These are phyloP conservation scores for Podaxis rugospora DNA, from an alignment of 768 basidiomycete species.

Conservation along the genomic window DNA sequence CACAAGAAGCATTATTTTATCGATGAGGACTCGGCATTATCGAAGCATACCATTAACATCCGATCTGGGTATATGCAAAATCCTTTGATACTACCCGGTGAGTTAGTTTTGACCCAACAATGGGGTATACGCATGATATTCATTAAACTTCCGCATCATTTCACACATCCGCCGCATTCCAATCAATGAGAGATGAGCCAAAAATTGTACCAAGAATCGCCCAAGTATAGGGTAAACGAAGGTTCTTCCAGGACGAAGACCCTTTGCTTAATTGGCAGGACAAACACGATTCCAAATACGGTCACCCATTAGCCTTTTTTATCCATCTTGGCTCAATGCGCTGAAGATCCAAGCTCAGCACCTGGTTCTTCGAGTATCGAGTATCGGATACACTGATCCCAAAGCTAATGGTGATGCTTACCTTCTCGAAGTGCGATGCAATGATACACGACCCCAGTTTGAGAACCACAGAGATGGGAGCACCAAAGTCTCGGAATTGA, in stretches of 20 bases:
- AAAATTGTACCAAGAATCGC: neutral
- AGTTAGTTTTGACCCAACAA: neutral
- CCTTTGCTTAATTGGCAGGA: constrained; percentile 2
- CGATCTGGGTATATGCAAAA: neutral
- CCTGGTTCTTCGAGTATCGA: neutral
- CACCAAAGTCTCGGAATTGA: constrained; percentile 7
- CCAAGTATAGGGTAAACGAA: neutral
- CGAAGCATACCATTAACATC: neutral
- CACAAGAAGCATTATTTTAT: neutral
- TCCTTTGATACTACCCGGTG: neutral
- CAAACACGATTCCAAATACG: constrained; percentile 6
- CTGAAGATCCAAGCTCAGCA: neutral
- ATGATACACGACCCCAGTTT: neutral
- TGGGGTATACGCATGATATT: neutral
- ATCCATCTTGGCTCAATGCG: neutral
- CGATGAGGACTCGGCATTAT: neutral
- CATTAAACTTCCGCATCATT: constrained; percentile 3
- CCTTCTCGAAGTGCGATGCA: neutral
- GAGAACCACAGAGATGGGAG: neutral
- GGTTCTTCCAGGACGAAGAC: constrained; percentile 1
- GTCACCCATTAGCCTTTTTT: constrained; percentile 10
- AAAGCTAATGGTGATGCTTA: neutral
- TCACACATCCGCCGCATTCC: neutral
- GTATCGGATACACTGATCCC: neutral
- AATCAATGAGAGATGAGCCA: neutral